These are phyloP conservation scores for Melastoma candidum DNA, from an alignment of 441 rosid genomes.

Conservation along the genomic window DNA sequence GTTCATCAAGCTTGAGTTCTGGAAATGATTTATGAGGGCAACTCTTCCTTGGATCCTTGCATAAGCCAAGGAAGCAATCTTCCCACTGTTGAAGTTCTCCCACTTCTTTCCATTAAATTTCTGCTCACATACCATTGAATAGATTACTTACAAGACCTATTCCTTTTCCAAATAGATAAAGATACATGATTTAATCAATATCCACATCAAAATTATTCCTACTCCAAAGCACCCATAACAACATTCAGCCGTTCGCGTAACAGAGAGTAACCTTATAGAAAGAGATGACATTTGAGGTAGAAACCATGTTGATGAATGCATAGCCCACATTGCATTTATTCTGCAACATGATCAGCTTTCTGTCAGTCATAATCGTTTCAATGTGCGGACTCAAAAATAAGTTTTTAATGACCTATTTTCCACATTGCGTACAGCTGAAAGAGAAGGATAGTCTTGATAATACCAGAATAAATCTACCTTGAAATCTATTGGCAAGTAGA, in stretches of 20 bases:
- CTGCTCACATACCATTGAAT: conserved; percentile 2
- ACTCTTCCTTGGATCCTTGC: conserved; percentile 14
- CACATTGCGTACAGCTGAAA: too few species aligned
- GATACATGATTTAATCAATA: too few species aligned
- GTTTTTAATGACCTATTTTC: too few species aligned
- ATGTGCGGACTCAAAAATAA: too few species aligned
- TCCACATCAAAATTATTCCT: too few species aligned
- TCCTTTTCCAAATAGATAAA: too few species aligned
- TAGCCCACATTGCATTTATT: conserved; percentile 43
- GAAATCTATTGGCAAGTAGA: conserved; percentile 68
- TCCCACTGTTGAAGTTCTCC: conserved; percentile 16
- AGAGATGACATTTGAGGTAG: conserved; percentile 27
- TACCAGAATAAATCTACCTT: conserved; percentile 37
- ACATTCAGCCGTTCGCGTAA: too few species aligned
- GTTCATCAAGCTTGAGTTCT: conserved; percentile 17
- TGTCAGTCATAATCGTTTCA: too few species aligned
- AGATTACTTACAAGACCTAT: too few species aligned
- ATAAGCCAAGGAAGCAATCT: conserved; percentile 12
- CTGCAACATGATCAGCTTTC: conserved; percentile 8
- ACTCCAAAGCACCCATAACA: too few species aligned
- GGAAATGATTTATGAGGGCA: conserved; percentile 11
- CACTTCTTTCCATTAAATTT: conserved; percentile 14
- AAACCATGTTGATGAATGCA: conserved; percentile 37
- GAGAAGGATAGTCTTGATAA: too few species aligned
- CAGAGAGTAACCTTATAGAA: conserved; percentile 25